phyloP scores from a whole-genome alignment of 805 yeast species.

The Osmozyma mogii region DNA sequence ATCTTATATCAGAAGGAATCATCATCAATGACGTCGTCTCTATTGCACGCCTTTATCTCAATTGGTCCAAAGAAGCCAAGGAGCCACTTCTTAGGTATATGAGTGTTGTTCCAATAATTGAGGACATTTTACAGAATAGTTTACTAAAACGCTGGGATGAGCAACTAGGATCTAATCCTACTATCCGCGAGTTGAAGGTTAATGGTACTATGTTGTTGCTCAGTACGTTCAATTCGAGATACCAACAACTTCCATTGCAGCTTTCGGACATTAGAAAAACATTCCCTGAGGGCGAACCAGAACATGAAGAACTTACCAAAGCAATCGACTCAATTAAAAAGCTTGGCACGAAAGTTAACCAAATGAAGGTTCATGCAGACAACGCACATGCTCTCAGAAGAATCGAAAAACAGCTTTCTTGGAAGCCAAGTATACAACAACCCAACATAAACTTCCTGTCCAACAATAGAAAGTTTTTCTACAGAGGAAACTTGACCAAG shows the following conservation, averaged over 20 bases:
- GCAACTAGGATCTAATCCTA: constrained; percentile 41
- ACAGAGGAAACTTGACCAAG: constrained; percentile 50
- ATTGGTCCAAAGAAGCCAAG: constrained; percentile 57
- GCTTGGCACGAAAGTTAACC: constrained; percentile 54
- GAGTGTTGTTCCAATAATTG: constrained; percentile 50
- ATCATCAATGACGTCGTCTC: constrained; percentile 43
- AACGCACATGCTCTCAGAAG: constrained; percentile 47
- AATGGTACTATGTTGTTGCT: constrained; percentile 32
- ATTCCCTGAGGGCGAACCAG: constrained; percentile 38
- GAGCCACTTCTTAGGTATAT: constrained; percentile 53
- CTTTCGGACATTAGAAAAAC: constrained; percentile 47
- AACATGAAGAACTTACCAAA: constrained; percentile 40
- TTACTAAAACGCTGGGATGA: constrained; percentile 52
- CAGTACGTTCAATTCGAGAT: constrained; percentile 37
- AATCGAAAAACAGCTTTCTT: constrained; percentile 44
- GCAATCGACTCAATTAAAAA: constrained; percentile 49
- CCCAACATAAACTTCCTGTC: constrained; percentile 36
- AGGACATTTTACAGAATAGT: constrained; percentile 45
- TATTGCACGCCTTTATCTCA: constrained; percentile 52
- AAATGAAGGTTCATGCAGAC: constrained; percentile 53
- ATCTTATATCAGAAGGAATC: constrained; percentile 57
- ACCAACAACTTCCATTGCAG: constrained; percentile 52
- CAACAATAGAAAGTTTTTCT: constrained; percentile 46
- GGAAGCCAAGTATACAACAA: constrained; percentile 39
- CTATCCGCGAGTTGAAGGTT: constrained; percentile 37